Conservation (phyloP, 2,329 filamentous ascomycete genomes). For the Ophiosphaerella narmari region DNA sequence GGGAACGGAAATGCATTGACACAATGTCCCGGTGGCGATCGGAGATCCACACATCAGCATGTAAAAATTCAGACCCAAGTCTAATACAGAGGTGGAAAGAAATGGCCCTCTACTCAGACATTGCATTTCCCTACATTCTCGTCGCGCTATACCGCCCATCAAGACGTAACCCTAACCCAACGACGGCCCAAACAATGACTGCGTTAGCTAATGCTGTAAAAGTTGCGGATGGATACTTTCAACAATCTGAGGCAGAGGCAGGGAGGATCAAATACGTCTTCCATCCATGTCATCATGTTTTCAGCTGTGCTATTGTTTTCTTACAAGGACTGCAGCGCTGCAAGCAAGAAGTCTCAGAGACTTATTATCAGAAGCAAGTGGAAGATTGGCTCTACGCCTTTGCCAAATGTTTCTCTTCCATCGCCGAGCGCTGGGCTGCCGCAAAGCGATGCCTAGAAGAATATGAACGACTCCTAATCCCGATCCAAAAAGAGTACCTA, state of each 20-base stretch:
- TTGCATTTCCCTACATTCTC: conserved; percentile 36
- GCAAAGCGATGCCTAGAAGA: conserved; percentile 41
- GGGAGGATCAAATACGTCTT: conserved; percentile 47
- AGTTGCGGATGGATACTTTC: conserved; percentile 40
- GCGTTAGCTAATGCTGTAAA: conserved; percentile 36
- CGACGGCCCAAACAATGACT: conserved; percentile 31
- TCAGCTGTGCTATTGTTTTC: conserved; percentile 40
- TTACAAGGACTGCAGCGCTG: conserved; percentile 37
- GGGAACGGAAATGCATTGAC: conserved; percentile 33
- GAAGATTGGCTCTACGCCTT: conserved; percentile 39
- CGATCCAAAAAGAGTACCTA: conserved; percentile 39
- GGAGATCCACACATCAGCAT: conserved; percentile 35
- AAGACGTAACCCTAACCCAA: conserved; percentile 29
- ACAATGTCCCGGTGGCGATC: conserved; percentile 36
- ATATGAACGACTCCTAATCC: conserved; percentile 36
- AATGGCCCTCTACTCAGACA: conserved; percentile 42
- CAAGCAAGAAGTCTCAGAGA: conserved; percentile 36
- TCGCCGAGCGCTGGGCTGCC: conserved; percentile 43
- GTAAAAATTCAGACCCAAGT: conserved; percentile 32
- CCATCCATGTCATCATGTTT: conserved; percentile 44
- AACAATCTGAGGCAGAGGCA: conserved; percentile 38
- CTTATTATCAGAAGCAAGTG: conserved; percentile 29
- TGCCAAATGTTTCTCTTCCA: conserved; percentile 38
- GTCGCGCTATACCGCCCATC: conserved; percentile 40
- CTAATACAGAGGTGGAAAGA: conserved; percentile 39